Conservation (phyloP, 768 basidiomycete genomes). For the button mushroom (Agaricus bisporus) region DNA sequence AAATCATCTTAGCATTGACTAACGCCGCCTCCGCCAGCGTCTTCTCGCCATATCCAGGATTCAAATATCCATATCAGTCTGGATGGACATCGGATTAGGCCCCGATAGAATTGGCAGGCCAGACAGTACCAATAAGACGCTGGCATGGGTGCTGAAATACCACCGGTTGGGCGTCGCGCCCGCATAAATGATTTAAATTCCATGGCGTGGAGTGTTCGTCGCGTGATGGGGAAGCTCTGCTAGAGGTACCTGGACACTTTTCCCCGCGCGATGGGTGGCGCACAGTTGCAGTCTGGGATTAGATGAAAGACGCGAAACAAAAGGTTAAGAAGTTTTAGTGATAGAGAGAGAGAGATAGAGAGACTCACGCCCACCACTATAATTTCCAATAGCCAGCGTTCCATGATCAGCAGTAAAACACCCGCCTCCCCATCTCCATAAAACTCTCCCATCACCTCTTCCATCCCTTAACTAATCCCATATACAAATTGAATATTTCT, state of each 20-base stretch:
- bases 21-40: constrained; percentile 48
- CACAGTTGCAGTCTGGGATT: constrained; percentile 87
- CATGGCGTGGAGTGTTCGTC: constrained; percentile 66
- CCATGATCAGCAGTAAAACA: constrained; percentile 88
- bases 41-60: constrained; percentile 37
- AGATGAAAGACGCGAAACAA: neutral
- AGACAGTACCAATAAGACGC: constrained; percentile 64
- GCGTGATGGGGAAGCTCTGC: constrained; percentile 57
- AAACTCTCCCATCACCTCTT: constrained; percentile 54
- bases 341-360: too few species aligned
- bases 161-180: constrained; percentile 78
- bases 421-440: constrained; percentile 65
- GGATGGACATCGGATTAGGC: constrained; percentile 73
- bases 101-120: constrained; percentile 82
- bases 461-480: constrained; percentile 59
- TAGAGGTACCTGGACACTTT: constrained; percentile 61
- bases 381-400: constrained; percentile 85
- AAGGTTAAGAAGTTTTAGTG: neutral
- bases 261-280: constrained; percentile 81
- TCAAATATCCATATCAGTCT: constrained; percentile 51
- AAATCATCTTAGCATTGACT: constrained; percentile 64
- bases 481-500: constrained; percentile 78
- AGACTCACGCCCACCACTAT: constrained; percentile 74
- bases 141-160: constrained; percentile 74
- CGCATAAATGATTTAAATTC: constrained; percentile 48